phyloP scores from a whole-genome alignment of 257 asterid genomes.

The Scutellaria galericulata region DNA sequence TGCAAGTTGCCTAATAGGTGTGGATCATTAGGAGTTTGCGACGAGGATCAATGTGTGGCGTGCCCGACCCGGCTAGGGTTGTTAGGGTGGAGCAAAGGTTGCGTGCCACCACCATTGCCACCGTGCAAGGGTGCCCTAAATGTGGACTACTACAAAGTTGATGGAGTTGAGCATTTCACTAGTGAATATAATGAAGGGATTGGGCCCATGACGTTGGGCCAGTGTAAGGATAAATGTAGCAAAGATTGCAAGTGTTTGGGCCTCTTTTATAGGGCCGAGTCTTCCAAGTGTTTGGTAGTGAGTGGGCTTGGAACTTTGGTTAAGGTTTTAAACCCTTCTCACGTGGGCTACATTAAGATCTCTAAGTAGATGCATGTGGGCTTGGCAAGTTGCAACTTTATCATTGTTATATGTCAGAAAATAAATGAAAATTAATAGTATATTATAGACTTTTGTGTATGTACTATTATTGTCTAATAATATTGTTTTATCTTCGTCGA shows the following conservation, averaged over 20 bases:
- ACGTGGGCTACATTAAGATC: slow-evolving; percentile 22
- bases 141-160: slow-evolving; percentile 45
- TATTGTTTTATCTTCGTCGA: no score
- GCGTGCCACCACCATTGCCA: slow-evolving; percentile 43
- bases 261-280: slow-evolving; percentile 38
- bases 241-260: slow-evolving; percentile 52
- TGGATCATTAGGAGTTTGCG: slow-evolving; percentile 50
- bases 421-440: no score
- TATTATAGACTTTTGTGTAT: no score
- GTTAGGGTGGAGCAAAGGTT: slow-evolving; percentile 51
- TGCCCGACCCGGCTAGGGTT: slow-evolving; percentile 50
- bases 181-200: slow-evolving; percentile 46
- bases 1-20: slow-evolving; percentile 43
- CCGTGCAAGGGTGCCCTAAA: slow-evolving; percentile 40
- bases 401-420: no score
- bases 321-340: slow-evolving; percentile 15
- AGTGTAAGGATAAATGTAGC: slow-evolving; percentile 40
- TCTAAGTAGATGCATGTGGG: neutral
- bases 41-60: slow-evolving; percentile 52
- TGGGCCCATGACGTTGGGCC: slow-evolving; percentile 42
- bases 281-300: slow-evolving; percentile 43
- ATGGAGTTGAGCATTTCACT: slow-evolving; percentile 37
- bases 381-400: no score
- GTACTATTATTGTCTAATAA: no score
- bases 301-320: slow-evolving; percentile 38